Evolutionary conservation across 2,329 filamentous ascomycete genomes (phyloP), one percentile per base, ranked within the genome.

Genomic region (Cladobotryum mycophilum): DNA sequence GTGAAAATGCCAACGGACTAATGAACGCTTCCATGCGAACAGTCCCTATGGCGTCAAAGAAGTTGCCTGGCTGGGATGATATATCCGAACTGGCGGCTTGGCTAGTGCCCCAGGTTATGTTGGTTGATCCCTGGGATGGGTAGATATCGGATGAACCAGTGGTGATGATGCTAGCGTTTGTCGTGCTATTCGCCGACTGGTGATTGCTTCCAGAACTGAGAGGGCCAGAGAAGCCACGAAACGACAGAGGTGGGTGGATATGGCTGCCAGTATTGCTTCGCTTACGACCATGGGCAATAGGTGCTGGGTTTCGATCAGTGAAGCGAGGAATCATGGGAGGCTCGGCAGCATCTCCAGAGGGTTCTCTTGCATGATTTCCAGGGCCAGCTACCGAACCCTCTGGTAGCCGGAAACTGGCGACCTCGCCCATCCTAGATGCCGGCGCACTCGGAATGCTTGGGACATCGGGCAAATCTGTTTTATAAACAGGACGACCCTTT

Each of bases 21-120:
- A 99, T 95, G 66, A 97, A 99, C 0, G 93, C 93, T 67, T 97
- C 92, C 92, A 99, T 97, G 25, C 93, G 83, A 43, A 97, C 83
- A 2, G 91, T 97, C 1, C 91, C 90, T 52, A 95, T 85, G 1
- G 87, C 87, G 60, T 95, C 90, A 62, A 93, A 93, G 71, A 93
- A 91, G 66, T 83, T 82, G 51, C 71, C 71, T 1, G 72, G 69
- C 5, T 70, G 65, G 9, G 75, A 78, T 1, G 78, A 81, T 3
- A 76, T 75, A 54, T 82, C 79, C 0, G 78, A 80, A 3, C 40
- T 14, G 11, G 46, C 41, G 12, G 76, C 78, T n/a, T 76, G 71
- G 53, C 75, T 71, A 5, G 76, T 79, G 3, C 67, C 64, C 69
- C 71, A 76, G 14, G 71, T 68, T 35, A 66, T 63, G 40, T 68